A percentile compares a stretch with the other conserved stretches of the same genome.
Conservation (phyloP, 2,329 filamentous ascomycete genomes). For the Ophiostoma ulmi region DNA sequence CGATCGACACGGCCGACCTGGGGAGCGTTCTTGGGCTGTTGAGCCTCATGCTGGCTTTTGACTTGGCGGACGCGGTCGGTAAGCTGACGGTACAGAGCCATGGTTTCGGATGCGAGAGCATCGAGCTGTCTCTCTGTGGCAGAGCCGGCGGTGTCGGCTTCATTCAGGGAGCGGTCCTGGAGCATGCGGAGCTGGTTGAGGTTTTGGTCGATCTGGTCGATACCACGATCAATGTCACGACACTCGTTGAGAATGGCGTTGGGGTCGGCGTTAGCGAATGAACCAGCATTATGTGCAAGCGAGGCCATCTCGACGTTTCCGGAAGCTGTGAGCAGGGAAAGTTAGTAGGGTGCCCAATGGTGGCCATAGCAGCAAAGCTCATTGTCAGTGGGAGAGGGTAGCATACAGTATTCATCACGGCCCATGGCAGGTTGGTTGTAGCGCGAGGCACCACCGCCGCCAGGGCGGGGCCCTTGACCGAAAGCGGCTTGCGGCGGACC, state of each 20-base stretch:
- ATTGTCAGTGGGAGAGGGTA: neutral
- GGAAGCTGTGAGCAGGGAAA: constrained; percentile 30
- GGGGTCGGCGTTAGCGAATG: constrained; percentile 50
- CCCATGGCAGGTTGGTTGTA: constrained; percentile 35
- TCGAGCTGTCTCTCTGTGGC: constrained; percentile 66
- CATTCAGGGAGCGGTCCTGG: constrained; percentile 66
- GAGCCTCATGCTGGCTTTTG: constrained; percentile 70
- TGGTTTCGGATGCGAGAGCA: constrained; percentile 68
- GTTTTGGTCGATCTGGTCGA: constrained; percentile 68
- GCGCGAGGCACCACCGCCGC: constrained; percentile 28
- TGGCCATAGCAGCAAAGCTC: neutral
- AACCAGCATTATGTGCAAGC: constrained; percentile 49
- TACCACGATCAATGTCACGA: constrained; percentile 69
- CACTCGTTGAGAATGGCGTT: constrained; percentile 82
- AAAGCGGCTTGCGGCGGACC: constrained; percentile 32
- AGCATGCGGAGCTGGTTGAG: constrained; percentile 66
- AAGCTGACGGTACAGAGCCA: constrained; percentile 73
- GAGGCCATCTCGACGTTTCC: constrained; percentile 67
- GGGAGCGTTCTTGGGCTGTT: constrained; percentile 64
- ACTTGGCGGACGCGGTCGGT: constrained; percentile 73
- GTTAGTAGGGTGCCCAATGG: neutral
- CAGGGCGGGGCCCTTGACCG: constrained; percentile 33
- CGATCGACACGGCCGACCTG: constrained; percentile 80
- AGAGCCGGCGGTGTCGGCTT: constrained; percentile 65
- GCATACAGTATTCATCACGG: constrained; percentile 36